Evolutionary conservation across 2,329 filamentous ascomycete species (phyloP), one percentile per base, ranked within the genome.

Genomic region (Exophiala aquamarina): DNA sequence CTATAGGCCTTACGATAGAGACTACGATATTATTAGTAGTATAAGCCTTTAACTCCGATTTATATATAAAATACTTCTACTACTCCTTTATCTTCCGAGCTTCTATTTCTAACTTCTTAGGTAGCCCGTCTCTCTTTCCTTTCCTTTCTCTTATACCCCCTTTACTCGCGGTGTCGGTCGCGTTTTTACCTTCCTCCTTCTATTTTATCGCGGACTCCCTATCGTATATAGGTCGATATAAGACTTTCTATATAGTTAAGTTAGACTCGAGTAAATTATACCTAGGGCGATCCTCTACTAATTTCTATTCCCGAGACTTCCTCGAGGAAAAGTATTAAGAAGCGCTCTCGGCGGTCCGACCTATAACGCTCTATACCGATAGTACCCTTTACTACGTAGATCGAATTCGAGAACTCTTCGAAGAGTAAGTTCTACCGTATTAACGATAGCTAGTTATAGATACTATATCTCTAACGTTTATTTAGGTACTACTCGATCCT

Each of bases 241-340:
- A 42, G 39, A 42, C 21, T 28, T 33, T 20, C 15, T 21, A 28
- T 18, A 20, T 28, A 13, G 26, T 42, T n/a, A 42, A 42, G 9
- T 28, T 42, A 19, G 21, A 31, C 19, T 42, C 39, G 5, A 17
- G 39, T 18, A 28, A 19, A 28, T 42, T 17, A 42, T 42, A 42
- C 39, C 26, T 32, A 14, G 26, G 18, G 33, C 17, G 10, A 32
- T 19, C 23, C 11, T 26, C 23, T 63, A 64, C 31, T 34, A 21
- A 49, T 23, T 14, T 50, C 41, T 53, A 32, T 42, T 37, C 41
- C 28, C 32, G 19, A 3, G 42, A 53, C 21, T 9, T 49, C 33
- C 47, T 53, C 15, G 17, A 50, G 21, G 15, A 44, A 19, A 53
- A 53, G 21, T 53, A 17, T 34, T 11, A 53, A 33, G 35, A 53